Base-by-base conservation (phyloP, 73 alveolate species). In the Blepharisma japonicum region DNA sequence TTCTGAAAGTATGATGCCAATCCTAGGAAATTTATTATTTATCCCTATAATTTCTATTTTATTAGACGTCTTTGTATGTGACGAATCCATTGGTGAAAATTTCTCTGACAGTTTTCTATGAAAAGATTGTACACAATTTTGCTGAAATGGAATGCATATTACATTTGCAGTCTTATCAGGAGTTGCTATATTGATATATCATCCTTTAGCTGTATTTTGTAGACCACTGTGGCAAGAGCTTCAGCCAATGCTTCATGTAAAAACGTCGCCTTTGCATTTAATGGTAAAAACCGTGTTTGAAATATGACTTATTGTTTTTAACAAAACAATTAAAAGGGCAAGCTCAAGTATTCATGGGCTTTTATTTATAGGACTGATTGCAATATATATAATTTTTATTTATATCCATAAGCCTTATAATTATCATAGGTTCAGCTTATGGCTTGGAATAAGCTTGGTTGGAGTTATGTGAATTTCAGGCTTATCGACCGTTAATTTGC, bases 141-240 rank as follows among this genome's bases (percentile, higher is more conserved):
- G 74, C 23, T 61, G 74, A 39, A 5, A 61, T 25, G 14, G 47
- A 5, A 61, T 14, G 46, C 74, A 61, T 61, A 14, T 61, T 9
- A 2, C 74, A 25, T 14, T 20, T 14, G 74, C 74, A 2, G 47
- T 61, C 2, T 25, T 25, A 9, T 61, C 50, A 14, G 74, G 74
- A 61, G 47, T 61, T 20, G 14, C 23, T 61, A 61, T 61, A 18
- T 20, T 61, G 39, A 61, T 61, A 1, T 61, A 61, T 61, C 74
- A 61, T n/a, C 74, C 74, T 14, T 39, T 61, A 18, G 74, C 74
- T 61, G 74, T 61, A 18, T 61, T 14, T 61, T 61, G 14, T 25
- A 14, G 74, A 61, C 74, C 74, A 18, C 18, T 61, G 6, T 61
- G 74, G 74, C 74, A 61, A 25, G 74, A 61, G 23, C 47, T 20